Evolutionary conservation across 1,139 yeast species (phyloP).

Genomic region (Geotrichum reessii): DNA sequence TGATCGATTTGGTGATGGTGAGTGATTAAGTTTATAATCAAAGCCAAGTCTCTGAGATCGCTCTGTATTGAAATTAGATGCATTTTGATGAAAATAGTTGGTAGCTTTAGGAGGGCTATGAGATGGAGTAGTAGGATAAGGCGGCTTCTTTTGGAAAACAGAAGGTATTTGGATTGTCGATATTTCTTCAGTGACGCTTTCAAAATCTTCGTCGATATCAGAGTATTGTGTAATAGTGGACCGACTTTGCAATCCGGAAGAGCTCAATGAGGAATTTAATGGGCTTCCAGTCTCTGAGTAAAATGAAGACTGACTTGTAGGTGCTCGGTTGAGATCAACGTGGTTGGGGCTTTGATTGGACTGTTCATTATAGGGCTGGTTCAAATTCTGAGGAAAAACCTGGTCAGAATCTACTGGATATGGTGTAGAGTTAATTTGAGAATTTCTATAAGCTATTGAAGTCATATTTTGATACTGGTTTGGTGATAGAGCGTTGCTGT

Average conservation of each 20-base stretch:
- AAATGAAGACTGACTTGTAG: conserved; percentile 36
- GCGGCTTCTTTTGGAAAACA: background rate
- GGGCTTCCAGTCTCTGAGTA: conserved; percentile 31
- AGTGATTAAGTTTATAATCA: background rate
- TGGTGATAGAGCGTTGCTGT: background rate
- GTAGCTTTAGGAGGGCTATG: background rate
- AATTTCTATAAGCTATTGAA: background rate
- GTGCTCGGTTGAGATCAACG: background rate
- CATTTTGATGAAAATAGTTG: background rate
- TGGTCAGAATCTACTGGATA: background rate
- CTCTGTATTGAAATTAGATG: background rate
- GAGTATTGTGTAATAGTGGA: conserved; percentile 17
- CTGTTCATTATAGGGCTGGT: background rate
- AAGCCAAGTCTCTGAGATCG: background rate
- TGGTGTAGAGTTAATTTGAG: background rate
- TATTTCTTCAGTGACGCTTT: background rate
- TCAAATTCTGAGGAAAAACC: background rate
- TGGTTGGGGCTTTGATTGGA: background rate
- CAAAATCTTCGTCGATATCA: background rate
- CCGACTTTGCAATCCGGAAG: conserved; percentile 16
- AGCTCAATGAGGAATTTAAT: conserved; percentile 9
- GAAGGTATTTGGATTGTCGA: background rate
- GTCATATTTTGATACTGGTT: background rate
- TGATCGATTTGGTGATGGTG: background rate
- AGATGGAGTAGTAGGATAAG: conserved; percentile 9